Percentiles rank a stretch among this genome's conserved stretches.
phyloP scores from a whole-genome alignment of 2,329 filamentous ascomycete genomes.

The Apiospora arundinis region DNA sequence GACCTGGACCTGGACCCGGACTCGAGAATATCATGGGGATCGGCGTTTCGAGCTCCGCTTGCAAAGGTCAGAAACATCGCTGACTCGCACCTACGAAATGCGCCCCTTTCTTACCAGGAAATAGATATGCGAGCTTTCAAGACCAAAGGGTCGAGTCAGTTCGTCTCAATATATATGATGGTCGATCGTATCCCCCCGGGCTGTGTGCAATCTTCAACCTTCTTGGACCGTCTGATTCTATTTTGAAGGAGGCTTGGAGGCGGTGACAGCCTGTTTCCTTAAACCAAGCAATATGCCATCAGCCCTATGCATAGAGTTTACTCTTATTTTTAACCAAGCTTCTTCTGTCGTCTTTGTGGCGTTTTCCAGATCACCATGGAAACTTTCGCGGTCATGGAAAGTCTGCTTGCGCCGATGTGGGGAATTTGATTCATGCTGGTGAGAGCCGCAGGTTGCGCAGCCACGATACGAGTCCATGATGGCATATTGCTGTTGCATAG shows the following conservation, averaged over 20 bases:
- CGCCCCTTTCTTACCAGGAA: background rate
- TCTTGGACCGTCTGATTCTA: background rate
- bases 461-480: background rate
- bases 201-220: background rate
- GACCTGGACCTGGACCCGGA: background rate
- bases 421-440: background rate
- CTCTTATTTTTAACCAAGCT: background rate
- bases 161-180: background rate
- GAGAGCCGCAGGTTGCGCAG: background rate
- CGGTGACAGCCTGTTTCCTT: background rate
- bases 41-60: background rate
- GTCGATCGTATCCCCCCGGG: background rate
- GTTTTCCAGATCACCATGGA: background rate
- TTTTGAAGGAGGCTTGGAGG: background rate
- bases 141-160: background rate
- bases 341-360: background rate
- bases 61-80: background rate
- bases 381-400: no score
- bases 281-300: background rate
- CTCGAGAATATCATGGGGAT: background rate
- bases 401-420: background rate
- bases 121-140: background rate
- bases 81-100: background rate
- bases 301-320: background rate
- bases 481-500: no score